Evolutionary conservation across 78 protist species (phyloP).

Genomic region (Dictyostelium capitatum): DNA sequence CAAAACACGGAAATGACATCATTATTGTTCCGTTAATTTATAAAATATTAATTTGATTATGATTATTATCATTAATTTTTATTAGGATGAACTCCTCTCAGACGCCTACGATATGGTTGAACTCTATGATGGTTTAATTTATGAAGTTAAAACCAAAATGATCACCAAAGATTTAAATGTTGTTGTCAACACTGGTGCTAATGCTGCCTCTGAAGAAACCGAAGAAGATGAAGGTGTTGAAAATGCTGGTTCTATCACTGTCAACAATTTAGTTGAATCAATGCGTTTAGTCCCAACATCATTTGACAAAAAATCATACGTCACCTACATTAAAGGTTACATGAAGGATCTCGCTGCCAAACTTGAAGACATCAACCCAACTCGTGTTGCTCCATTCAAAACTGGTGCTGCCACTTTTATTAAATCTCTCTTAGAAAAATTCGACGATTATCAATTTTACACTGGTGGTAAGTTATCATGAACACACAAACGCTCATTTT

Average conservation of each 20-base stretch:
- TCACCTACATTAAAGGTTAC: constrained; percentile 88
- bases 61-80: too few relatives aligned
- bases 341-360: constrained; percentile 78
- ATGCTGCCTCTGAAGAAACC: constrained; percentile 85
- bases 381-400: constrained; percentile 82
- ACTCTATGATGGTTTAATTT: constrained; percentile 53
- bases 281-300: constrained; percentile 40
- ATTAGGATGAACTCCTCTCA: constrained; percentile 76
- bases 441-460: constrained; percentile 85
- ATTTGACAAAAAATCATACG: constrained; percentile 88
- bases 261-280: constrained; percentile 76
- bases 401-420: constrained; percentile 59
- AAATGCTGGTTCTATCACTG: constrained; percentile 26
- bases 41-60: too few relatives aligned
- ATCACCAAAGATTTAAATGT: constrained; percentile 34
- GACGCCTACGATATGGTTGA: constrained; percentile 73
- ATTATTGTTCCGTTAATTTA: too few relatives aligned
- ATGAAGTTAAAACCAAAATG: constrained; percentile 83
- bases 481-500: too few relatives aligned
- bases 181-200: constrained; percentile 85
- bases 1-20: too few relatives aligned
- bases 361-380: constrained; percentile 75
- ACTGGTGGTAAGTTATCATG: too few relatives aligned
- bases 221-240: constrained; percentile 74
- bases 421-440: constrained; percentile 78